These are phyloP conservation scores for Aspergillus spinulosporus DNA, from an alignment of 2,329 filamentous ascomycete species.

Conservation along the genomic window DNA sequence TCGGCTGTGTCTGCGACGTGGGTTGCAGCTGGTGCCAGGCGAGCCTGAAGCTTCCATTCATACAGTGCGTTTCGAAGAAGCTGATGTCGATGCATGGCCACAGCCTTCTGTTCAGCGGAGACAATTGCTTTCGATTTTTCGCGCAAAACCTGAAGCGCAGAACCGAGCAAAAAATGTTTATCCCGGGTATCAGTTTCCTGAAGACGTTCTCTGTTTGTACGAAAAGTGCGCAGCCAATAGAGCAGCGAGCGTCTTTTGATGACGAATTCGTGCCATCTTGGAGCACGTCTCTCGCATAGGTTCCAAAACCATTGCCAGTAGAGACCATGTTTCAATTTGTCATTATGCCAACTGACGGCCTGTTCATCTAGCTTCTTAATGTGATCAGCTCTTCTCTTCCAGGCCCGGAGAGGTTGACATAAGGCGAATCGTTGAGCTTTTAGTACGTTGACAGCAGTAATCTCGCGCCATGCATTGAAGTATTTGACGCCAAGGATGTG, in stretches of 20 bases:
- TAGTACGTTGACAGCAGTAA: slow-evolving; percentile 61
- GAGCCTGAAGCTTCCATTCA: slow-evolving; percentile 46
- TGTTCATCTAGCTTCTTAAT: slow-evolving; percentile 37
- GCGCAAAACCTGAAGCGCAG: slow-evolving; percentile 38
- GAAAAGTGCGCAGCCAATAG: slow-evolving; percentile 42
- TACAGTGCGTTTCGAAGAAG: slow-evolving; percentile 40
- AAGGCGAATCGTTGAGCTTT: slow-evolving; percentile 54
- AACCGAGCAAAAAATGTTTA: slow-evolving; percentile 29
- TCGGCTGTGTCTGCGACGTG: slow-evolving; percentile 49
- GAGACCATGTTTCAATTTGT: slow-evolving; percentile 32
- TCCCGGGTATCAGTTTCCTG: slow-evolving; percentile 40
- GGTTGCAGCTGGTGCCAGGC: slow-evolving; percentile 44
- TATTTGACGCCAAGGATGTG: slow-evolving; percentile 69
- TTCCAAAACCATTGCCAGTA: slow-evolving; percentile 49
- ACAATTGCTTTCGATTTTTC: slow-evolving; percentile 32
- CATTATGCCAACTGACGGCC: slow-evolving; percentile 33
- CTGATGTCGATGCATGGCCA: slow-evolving; percentile 33
- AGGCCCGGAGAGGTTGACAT: slow-evolving; percentile 56
- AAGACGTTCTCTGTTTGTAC: slow-evolving; percentile 42
- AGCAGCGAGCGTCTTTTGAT: slow-evolving; percentile 44
- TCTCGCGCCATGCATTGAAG: slow-evolving; percentile 68
- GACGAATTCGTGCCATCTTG: slow-evolving; percentile 44
- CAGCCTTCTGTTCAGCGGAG: slow-evolving; percentile 33
- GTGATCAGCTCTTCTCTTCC: slow-evolving; percentile 47
- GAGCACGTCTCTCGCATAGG: slow-evolving; percentile 46